phyloP scores from a whole-genome alignment of 2,329 filamentous ascomycete species.

The Fusarium chaquense region DNA sequence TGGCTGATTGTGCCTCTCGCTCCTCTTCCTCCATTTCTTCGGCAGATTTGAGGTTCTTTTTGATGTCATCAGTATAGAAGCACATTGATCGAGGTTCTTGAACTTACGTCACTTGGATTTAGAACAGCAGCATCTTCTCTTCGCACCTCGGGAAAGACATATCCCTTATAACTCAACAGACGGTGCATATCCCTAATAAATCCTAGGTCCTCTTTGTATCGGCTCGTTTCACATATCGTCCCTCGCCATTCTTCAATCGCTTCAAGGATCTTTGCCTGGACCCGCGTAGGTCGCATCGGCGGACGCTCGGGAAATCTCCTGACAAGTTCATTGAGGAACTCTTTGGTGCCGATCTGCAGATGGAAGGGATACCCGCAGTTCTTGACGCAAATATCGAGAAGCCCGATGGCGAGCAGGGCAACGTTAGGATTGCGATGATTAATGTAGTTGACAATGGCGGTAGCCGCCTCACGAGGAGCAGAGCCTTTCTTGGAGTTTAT shows the following conservation, averaged over 20 bases:
- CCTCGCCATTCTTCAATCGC: conserved; percentile 98
- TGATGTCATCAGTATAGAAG: conserved; percentile 55
- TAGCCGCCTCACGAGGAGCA: conserved; percentile 92
- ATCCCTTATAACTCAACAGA: conserved; percentile 95
- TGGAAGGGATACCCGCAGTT: conserved; percentile 99
- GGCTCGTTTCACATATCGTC: conserved; percentile 97
- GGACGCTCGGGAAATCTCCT: conserved; percentile 95
- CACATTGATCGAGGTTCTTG: background rate
- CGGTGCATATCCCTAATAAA: conserved; percentile 99
- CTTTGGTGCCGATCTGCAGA: conserved; percentile 97
- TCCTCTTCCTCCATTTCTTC: conserved; percentile 99
- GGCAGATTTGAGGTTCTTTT: conserved; percentile 89
- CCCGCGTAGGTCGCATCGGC: conserved; percentile 84
- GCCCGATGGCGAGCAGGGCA: conserved; percentile 85
- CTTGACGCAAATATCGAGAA: conserved; percentile 99
- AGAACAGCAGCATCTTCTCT: conserved; percentile 95
- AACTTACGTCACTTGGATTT: conserved; percentile 92
- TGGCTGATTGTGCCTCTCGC: conserved; percentile 93
- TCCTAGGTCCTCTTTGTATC: conserved; percentile 96
- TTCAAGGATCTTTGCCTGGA: conserved; percentile 93
- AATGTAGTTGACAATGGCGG: conserved; percentile 92
- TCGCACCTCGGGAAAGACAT: conserved; percentile 91
- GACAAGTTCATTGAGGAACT: conserved; percentile 98
- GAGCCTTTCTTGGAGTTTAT: conserved; percentile 98
- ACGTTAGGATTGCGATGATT: conserved; percentile 98